phyloP scores from a whole-genome alignment of 2,329 filamentous ascomycete genomes.

The Alternaria sp. region DNA sequence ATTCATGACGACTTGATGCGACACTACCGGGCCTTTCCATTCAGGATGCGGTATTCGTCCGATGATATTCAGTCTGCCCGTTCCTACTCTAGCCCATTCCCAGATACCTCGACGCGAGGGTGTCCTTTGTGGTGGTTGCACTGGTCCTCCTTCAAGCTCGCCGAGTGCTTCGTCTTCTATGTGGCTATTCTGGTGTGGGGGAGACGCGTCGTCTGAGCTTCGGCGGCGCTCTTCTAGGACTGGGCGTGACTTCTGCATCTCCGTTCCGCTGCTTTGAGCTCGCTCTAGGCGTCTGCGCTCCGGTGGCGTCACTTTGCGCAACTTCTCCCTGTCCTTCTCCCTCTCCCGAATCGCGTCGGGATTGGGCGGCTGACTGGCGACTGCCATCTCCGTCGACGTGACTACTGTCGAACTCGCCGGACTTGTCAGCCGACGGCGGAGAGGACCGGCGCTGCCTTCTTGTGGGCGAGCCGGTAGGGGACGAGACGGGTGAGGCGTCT shows the following conservation, averaged over 20 bases:
- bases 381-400: slow-evolving; percentile 44
- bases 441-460: slow-evolving; percentile 42
- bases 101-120: slow-evolving; percentile 42
- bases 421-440: slow-evolving; percentile 49
- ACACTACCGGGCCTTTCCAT: slow-evolving; percentile 33
- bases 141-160: slow-evolving; percentile 6
- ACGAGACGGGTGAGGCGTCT: slow-evolving; percentile 34
- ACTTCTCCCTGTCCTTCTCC: slow-evolving; percentile 36
- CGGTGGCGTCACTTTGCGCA: slow-evolving; percentile 35
- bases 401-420: slow-evolving; percentile 47
- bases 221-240: slow-evolving; percentile 46
- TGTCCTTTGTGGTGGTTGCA: slow-evolving; percentile 21
- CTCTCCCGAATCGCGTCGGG: slow-evolving; percentile 33
- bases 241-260: slow-evolving; percentile 34
- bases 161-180: slow-evolving; percentile 12
- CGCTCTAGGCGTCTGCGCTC: slow-evolving; percentile 28
- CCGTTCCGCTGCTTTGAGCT: slow-evolving; percentile 15
- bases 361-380: slow-evolving; percentile 36
- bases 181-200: slow-evolving; percentile 27
- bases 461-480: slow-evolving; percentile 45
- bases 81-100: slow-evolving; percentile 47
- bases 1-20: slow-evolving; percentile 23
- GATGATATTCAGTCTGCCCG: slow-evolving; percentile 41
- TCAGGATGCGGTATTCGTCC: slow-evolving; percentile 41
- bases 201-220: slow-evolving; percentile 47